Conservation (phyloP, 2,329 filamentous ascomycete species). For the Aspergillus tanneri region DNA sequence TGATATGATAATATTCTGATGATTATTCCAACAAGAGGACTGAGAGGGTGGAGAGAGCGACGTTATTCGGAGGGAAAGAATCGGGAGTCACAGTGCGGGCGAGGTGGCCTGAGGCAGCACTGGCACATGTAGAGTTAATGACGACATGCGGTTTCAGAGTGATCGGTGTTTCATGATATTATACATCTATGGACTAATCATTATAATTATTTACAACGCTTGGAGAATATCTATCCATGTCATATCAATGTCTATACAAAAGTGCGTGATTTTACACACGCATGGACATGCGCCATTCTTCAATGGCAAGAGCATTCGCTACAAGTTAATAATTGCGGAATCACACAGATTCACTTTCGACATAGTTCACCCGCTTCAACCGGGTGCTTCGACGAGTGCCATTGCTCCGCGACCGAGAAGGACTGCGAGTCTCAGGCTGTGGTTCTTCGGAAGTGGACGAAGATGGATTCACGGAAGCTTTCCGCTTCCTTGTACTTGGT, state of each 20-base stretch:
- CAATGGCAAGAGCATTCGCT: neutral
- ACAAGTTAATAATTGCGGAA: too few species aligned
- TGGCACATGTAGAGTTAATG: too few species aligned
- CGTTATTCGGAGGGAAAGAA: neutral
- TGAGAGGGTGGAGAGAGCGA: neutral
- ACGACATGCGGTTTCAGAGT: too few species aligned
- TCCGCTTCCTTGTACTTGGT: conserved; percentile 31
- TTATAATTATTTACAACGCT: too few species aligned
- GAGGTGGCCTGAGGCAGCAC: neutral
- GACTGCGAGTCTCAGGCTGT: conserved; percentile 10
- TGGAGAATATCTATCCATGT: too few species aligned
- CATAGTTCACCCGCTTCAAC: conserved; percentile 36
- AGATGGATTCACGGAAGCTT: conserved; percentile 28
- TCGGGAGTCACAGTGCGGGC: neutral
- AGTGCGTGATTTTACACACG: neutral
- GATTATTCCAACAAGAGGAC: too few species aligned
- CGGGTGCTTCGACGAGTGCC: conserved; percentile 31
- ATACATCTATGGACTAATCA: too few species aligned
- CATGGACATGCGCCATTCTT: neutral
- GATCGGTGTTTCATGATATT: too few species aligned
- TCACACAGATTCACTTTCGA: conserved; percentile 28
- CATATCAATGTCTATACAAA: neutral
- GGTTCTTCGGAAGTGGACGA: conserved; percentile 28
- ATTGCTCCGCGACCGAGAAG: conserved; percentile 8
- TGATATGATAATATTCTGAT: neutral